Conservation (phyloP, 1,284 basidiomycete species). For the Boletus nobilissimus region DNA sequence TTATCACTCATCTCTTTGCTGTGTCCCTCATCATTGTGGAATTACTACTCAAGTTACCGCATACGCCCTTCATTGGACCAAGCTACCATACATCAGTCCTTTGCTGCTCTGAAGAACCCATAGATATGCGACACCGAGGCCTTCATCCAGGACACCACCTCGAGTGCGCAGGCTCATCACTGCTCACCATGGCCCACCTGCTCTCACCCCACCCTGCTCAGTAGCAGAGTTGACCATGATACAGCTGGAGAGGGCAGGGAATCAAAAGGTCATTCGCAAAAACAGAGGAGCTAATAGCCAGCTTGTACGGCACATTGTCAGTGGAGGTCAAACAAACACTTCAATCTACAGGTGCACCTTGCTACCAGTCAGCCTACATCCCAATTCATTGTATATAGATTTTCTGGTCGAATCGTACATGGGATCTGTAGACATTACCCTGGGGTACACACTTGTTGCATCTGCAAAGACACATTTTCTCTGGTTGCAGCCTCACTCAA, state of each 20-base stretch:
- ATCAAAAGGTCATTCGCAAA: constrained; percentile 69
- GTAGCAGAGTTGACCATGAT: constrained; percentile 62
- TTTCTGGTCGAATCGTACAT: constrained; percentile 73
- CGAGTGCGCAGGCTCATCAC: constrained; percentile 42
- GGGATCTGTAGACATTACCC: constrained; percentile 74
- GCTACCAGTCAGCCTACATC: not conserved
- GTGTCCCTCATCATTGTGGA: constrained; percentile 59
- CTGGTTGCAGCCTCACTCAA: constrained; percentile 76
- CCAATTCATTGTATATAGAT: constrained; percentile 54
- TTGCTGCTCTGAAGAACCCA: constrained; percentile 54
- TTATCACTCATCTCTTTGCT: constrained; percentile 83
- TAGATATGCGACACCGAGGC: constrained; percentile 50
- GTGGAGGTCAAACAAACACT: constrained; percentile 78
- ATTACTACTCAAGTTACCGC: too few species aligned
- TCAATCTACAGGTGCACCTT: constrained; percentile 65
- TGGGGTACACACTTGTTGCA: constrained; percentile 78
- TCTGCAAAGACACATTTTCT: constrained; percentile 81
- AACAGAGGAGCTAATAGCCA: constrained; percentile 75
- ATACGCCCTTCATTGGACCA: too few species aligned
- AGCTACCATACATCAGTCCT: not conserved
- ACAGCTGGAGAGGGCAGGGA: constrained; percentile 45
- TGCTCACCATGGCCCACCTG: constrained; percentile 37
- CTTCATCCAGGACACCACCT: constrained; percentile 52
- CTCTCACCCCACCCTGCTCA: constrained; percentile 48
- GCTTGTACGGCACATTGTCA: constrained; percentile 76